Base-by-base conservation (phyloP, 192 early-diverging fungal genomes). In the Gryganskiella cystojenkinii region DNA sequence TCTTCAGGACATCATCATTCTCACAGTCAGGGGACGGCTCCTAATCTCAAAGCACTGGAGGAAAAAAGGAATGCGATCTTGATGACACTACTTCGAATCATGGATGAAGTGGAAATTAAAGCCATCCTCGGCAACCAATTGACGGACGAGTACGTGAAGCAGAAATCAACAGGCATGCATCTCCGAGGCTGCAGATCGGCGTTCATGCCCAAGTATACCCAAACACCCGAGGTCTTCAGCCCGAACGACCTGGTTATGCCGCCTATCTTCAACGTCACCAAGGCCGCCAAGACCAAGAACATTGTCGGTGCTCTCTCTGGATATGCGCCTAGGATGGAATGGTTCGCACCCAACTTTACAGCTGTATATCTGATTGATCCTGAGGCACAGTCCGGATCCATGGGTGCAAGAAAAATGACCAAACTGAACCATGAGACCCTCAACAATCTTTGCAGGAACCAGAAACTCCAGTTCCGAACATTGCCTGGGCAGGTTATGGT, bases 51-150 rank as follows among this genome's bases (percentile, higher is more conserved):
- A 20, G 54, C 47, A 7, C 22, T 51, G 3, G 73, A 78, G 20
- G 73, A 78, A 11, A 68, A 42, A 40, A 56, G 56, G 20, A 64
- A 43, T 20, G 31, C 56, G 14, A 64, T 69, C 11, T 27, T 78
- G 33, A 46, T 52, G 25, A 28, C 65, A 3, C 61, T 78, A 10
- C 51, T 78, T 25, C 66, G 91, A 14, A 81, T 90, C 51, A 67
- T 84, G 55, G 93, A 95, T 45, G 91, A 93, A 64, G 81, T 91
- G 43, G 82, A 86, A 37, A 71, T 79, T 14, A 73, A 93, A 61
- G 79, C 91, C 27, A 82, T 82, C n/a, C 68, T 89, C 8, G 86
- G 85, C 46, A 81, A 82, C 50, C 85, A 88, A 33, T 85, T 89
- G 52, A 73, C 81, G 19, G 81, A 87, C 13, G 81, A 68, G 25